Percentiles rank a stretch among this genome's conserved stretches.
Conservation (phyloP, 331 rosid genomes). For the Rhamnella rubrinervis region DNA sequence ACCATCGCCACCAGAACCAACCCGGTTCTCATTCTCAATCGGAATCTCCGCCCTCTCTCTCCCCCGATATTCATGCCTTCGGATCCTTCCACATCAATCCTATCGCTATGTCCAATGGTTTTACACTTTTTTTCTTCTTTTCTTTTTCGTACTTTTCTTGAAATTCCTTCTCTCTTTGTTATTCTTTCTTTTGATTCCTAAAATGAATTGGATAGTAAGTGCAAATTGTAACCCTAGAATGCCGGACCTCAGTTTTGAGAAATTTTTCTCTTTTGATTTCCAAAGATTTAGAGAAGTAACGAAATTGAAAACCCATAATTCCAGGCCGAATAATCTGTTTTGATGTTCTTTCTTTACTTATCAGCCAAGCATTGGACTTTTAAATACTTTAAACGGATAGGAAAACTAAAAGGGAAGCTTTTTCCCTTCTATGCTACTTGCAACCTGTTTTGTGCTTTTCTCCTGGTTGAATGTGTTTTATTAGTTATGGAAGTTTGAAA, state of each 20-base stretch:
- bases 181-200: background rate
- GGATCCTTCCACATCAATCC: slow-evolving; percentile 61
- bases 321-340: too few species aligned
- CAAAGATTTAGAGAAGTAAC: too few species aligned
- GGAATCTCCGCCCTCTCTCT: slow-evolving; percentile 26
- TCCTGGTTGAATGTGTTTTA: background rate
- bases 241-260: background rate
- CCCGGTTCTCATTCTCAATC: slow-evolving; percentile 25
- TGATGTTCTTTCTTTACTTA: background rate
- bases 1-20: background rate
- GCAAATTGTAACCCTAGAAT: slow-evolving; percentile 10
- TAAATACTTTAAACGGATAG: background rate
- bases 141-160: background rate
- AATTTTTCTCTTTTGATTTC: too few species aligned
- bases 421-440: background rate
- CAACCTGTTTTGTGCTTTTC: background rate
- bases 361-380: background rate
- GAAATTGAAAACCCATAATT: too few species aligned
- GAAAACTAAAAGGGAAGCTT: background rate
- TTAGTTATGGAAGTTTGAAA: background rate
- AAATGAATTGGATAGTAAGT: background rate
- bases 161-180: background rate
- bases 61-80: slow-evolving; percentile 35
- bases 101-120: slow-evolving; percentile 14
- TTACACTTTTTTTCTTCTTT: slow-evolving; percentile 34